These are phyloP conservation scores for Diaporthe velutina DNA, from an alignment of 2,329 filamentous ascomycete species.

Conservation along the genomic window DNA sequence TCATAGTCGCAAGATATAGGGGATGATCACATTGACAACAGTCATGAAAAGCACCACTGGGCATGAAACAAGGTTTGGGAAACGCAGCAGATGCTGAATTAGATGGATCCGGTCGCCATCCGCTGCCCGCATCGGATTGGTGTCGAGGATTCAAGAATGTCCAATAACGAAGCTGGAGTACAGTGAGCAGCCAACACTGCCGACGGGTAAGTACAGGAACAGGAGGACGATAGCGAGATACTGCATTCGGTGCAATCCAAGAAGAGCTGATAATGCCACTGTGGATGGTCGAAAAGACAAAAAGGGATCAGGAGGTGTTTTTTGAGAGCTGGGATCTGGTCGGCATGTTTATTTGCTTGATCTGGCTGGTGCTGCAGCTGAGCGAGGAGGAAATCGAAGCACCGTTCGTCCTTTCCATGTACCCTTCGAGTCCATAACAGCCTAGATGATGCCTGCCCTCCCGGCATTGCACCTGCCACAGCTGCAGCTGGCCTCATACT, in stretches of 20 bases:
- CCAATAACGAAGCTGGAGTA: conserved; percentile 36
- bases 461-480: conserved; percentile 12
- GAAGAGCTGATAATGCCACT: conserved; percentile 25
- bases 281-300: conserved; percentile 1
- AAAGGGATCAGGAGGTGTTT: conserved; percentile 3
- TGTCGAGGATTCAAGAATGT: conserved; percentile 33
- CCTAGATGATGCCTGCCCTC: background rate
- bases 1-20: conserved; percentile 22
- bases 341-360: conserved; percentile 17
- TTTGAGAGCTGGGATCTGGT: background rate
- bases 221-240: conserved; percentile 36
- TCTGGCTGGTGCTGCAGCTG: background rate
- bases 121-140: background rate
- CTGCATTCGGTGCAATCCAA: conserved; percentile 31
- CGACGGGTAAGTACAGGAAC: conserved; percentile 38
- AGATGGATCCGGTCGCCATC: conserved; percentile 4
- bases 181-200: conserved; percentile 32
- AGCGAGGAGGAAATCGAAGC: background rate
- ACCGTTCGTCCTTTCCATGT: conserved; percentile 32
- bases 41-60: conserved; percentile 19
- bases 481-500: background rate
- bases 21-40: conserved; percentile 22
- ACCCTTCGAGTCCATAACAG: background rate
- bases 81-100: conserved; percentile 9
- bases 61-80: conserved; percentile 21